Percentiles rank a stretch among this genome's conserved stretches.
These are phyloP conservation scores for Aspergillus hancockii DNA, from an alignment of 495 filamentous ascomycete species.

Conservation along the genomic window DNA sequence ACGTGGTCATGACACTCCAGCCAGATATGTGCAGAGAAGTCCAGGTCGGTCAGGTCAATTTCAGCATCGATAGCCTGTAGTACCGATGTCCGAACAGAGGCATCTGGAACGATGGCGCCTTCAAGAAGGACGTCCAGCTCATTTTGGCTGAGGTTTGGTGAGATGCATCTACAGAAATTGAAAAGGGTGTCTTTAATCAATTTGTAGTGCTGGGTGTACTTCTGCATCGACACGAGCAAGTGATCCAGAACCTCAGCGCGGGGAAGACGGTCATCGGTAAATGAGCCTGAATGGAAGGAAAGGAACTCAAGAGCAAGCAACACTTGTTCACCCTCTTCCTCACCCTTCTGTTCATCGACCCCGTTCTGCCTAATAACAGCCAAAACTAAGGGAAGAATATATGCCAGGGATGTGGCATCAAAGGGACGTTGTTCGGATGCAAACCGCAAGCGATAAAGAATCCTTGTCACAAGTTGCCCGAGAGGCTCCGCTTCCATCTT, in stretches of 20 bases:
- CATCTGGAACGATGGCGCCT: conserved; percentile 75
- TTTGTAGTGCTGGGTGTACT: conserved; percentile 90
- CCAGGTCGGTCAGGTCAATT: conserved; percentile 82
- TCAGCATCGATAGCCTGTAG: conserved; percentile 90
- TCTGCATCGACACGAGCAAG: conserved; percentile 80
- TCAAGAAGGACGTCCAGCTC: conserved; percentile 73
- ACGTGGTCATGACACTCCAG: conserved; percentile 87
- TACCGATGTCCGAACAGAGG: conserved; percentile 78
- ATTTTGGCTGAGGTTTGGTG: conserved; percentile 65
- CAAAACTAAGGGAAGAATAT: conserved; percentile 80
- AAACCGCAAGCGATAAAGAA: conserved; percentile 88
- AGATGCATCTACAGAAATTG: conserved; percentile 78
- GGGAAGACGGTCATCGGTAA: conserved; percentile 70
- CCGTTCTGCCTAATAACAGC: conserved; percentile 75
- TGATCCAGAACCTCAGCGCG: conserved; percentile 68
- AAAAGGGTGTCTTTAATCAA: conserved; percentile 86
- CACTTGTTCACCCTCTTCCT: conserved; percentile 85
- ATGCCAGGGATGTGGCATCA: conserved; percentile 80
- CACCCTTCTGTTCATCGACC: conserved; percentile 59
- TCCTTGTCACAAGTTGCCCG: conserved; percentile 79
- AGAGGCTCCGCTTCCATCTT: conserved; percentile 76
- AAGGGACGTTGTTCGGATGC: conserved; percentile 89
- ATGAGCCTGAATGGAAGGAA: conserved; percentile 79
- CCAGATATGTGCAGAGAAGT: conserved; percentile 90
- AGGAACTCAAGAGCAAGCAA: conserved; percentile 89